A percentile compares a stretch with the other conserved stretches of the same genome.
Conservation (phyloP, 2,329 filamentous ascomycete genomes). For the Penicillium sp. region DNA sequence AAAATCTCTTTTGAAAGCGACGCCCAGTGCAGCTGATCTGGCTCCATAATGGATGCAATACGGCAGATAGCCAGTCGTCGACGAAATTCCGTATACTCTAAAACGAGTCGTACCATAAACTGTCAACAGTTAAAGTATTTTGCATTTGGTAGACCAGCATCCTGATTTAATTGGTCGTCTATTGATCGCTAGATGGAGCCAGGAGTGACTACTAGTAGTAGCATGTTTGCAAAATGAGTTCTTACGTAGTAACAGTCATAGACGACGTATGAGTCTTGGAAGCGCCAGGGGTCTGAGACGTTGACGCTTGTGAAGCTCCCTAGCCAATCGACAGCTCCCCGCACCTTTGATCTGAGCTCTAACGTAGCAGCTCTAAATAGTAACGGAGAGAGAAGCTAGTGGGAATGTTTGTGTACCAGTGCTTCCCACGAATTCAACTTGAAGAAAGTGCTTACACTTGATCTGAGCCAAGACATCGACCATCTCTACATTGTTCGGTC, state of each 20-base stretch:
- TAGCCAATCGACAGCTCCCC: constrained; percentile 6
- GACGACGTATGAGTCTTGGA: constrained; percentile 4
- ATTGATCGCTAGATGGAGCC: background rate
- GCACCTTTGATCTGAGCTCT: constrained; percentile 4
- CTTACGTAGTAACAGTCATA: background rate
- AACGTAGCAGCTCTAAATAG: constrained; percentile 1
- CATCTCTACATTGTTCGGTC: background rate
- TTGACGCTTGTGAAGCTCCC: background rate
- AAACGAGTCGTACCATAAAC: constrained; percentile 6
- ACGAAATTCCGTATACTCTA: background rate
- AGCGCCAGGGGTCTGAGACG: constrained; percentile 10
- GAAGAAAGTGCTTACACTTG: background rate
- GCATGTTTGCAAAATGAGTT: background rate
- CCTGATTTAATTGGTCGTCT: background rate
- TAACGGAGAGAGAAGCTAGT: background rate
- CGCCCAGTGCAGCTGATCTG: background rate
- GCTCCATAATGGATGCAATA: background rate
- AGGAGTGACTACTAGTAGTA: background rate
- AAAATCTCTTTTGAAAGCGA: constrained; percentile 4
- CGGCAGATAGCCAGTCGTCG: constrained; percentile 10
- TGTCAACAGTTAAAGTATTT: background rate
- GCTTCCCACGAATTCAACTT: background rate
- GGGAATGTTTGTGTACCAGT: background rate
- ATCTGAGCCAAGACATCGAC: background rate
- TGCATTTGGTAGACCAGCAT: background rate